phyloP scores from a whole-genome alignment of 495 filamentous ascomycete genomes.

The Parachaetomium inaequale region DNA sequence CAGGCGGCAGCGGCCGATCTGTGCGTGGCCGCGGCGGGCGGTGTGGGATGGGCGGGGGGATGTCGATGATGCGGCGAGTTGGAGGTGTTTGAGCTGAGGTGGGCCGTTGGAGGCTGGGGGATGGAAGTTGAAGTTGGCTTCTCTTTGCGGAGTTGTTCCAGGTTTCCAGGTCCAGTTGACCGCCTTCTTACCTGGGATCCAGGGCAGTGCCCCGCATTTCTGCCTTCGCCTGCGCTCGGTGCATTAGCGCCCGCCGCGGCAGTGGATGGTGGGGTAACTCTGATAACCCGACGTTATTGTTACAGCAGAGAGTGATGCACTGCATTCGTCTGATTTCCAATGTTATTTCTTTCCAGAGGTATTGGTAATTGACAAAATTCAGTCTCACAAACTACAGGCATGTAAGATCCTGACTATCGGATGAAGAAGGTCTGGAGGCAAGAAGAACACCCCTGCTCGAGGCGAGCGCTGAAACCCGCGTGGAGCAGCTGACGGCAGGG shows the following conservation, averaged over 20 bases:
- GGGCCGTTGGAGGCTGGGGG: neutral
- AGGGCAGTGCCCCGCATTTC: constrained; percentile 3
- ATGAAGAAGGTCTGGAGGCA: too few relatives aligned
- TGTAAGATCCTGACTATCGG: too few relatives aligned
- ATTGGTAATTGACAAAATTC: too few relatives aligned
- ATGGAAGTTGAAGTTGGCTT: neutral
- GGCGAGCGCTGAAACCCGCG: constrained; percentile 1
- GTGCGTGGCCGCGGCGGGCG: constrained; percentile 42
- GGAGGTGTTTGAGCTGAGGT: constrained; percentile 16
- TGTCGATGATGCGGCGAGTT: constrained; percentile 17
- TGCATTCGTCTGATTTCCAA: neutral
- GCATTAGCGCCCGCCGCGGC: constrained; percentile 10
- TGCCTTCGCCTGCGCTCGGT: neutral
- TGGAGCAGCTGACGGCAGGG: constrained; percentile 4
- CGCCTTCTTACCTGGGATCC: neutral
- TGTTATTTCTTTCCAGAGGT: neutral
- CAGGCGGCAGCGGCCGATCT: constrained; percentile 42
- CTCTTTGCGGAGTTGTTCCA: neutral
- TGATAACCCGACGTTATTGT: neutral
- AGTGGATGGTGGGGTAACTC: neutral
- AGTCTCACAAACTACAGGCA: too few relatives aligned
- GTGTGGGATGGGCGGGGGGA: constrained; percentile 24
- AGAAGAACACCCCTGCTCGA: neutral
- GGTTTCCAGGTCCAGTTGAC: too few relatives aligned
- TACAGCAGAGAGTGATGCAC: too few relatives aligned